These are phyloP conservation scores for Pseudocercospora crystallina DNA, from an alignment of 2,329 filamentous ascomycete genomes.

Conservation along the genomic window DNA sequence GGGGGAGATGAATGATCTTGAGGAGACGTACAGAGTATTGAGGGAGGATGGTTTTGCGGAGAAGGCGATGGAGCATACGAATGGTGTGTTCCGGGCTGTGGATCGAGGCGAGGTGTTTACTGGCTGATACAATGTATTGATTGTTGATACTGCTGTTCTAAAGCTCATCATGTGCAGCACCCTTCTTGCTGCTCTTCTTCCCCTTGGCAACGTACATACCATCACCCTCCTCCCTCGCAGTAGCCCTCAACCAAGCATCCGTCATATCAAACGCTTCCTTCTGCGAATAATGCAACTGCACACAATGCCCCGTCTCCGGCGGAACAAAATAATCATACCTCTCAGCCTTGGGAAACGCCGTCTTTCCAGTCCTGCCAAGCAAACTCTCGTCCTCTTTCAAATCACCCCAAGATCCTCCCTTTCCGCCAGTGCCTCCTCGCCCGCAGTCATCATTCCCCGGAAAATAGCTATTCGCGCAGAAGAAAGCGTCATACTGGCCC, in stretches of 20 bases:
- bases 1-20: constrained; percentile 12
- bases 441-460: constrained; percentile 4
- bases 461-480: constrained; percentile 4
- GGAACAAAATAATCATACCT: constrained; percentile 9
- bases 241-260: constrained; percentile 1
- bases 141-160: too few relatives aligned
- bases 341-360: constrained; percentile 1
- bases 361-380: not conserved
- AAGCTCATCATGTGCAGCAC: too few relatives aligned
- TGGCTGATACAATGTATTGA: too few relatives aligned
- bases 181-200: too few relatives aligned
- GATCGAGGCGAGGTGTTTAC: not conserved
- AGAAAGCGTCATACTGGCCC: constrained; percentile 7
- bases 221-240: not conserved
- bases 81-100: constrained; percentile 4
- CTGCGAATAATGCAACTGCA: constrained; percentile 6
- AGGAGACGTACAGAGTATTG: constrained; percentile 4
- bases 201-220: too few relatives aligned
- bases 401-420: not conserved
- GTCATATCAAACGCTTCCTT: not conserved
- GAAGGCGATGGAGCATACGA: constrained; percentile 16
- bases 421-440: not conserved
- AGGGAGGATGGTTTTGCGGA: not conserved
- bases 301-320: constrained; percentile 2
- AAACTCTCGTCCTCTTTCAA: not conserved